A percentile compares a stretch with the other conserved stretches of the same genome.
Evolutionary conservation across 1,284 basidiomycete genomes (phyloP).

Genomic region (Irpex rosettiformis): DNA sequence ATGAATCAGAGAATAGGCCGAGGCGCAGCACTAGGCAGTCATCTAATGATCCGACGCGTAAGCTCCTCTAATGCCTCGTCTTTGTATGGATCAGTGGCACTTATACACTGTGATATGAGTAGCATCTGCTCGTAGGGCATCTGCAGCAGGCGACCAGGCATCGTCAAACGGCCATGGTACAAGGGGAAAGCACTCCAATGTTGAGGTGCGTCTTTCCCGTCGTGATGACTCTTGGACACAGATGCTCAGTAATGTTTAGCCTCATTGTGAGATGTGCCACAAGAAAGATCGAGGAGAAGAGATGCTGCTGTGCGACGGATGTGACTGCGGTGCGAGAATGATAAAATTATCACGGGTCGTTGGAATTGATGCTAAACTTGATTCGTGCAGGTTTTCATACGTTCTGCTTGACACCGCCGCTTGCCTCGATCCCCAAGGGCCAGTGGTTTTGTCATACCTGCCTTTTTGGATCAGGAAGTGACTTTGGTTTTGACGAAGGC

Average conservation of each 20-base stretch:
- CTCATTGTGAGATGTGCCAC: constrained; percentile 88
- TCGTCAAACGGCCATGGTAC: constrained; percentile 4
- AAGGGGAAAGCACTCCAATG: constrained; percentile 15
- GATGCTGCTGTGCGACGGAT: constrained; percentile 96
- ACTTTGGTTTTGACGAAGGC: constrained; percentile 98
- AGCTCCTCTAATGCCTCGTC: constrained; percentile 8
- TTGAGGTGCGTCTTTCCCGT: constrained; percentile 21
- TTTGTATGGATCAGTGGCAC: not conserved
- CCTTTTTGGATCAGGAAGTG: constrained; percentile 90
- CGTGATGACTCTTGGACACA: too few relatives aligned
- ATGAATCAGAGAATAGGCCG: constrained; percentile 51
- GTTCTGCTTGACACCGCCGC: constrained; percentile 92
- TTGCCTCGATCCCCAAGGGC: constrained; percentile 81
- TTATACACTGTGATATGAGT: not conserved
- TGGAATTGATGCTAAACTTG: constrained; percentile 13
- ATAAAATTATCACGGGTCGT: constrained; percentile 1
- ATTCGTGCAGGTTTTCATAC: constrained; percentile 81
- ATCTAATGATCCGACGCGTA: constrained; percentile 23
- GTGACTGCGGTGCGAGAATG: constrained; percentile 78
- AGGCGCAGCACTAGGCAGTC: constrained; percentile 25
- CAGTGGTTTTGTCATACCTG: constrained; percentile 98
- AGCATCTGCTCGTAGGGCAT: not conserved
- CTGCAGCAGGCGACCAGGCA: not conserved
- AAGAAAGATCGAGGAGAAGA: constrained; percentile 84
- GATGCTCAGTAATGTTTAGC: constrained; percentile 28